Base-by-base conservation (phyloP, 129 eudicot species). In the Escallonia herrerae region DNA sequence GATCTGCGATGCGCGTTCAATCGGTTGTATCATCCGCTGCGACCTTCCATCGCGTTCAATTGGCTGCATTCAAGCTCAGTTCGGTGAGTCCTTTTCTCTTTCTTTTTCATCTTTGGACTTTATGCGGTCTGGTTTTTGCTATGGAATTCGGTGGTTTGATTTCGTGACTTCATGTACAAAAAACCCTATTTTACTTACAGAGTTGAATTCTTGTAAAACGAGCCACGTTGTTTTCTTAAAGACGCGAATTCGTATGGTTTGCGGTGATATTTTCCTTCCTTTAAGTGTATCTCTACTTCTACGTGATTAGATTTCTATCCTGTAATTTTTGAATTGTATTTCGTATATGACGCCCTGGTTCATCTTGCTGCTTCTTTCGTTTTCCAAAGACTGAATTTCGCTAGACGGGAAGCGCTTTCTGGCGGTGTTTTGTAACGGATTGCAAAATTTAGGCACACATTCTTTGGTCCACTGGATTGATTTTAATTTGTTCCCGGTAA, bases 1-100 rank as follows among this genome's bases (percentile, higher is more conserved):
- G 74, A 72, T 78, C 82, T 66, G 56, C 74, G 7, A 44, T 33
- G 66, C 50, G 55, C 49, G 45, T 37, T 65, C 60, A 55, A 33
- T 46, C 43, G 0, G 3, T 43, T 45, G 10, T 12, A 43, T 62
- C 50, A 13, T 40, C 5, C 41, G 33, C 40, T 51, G 53, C 15
- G 11, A 40, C 58, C 38, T 46, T 46, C 37, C 33, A 50, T 61
- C 43, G 7, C 10, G 9, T 37, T 15, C 50, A 60, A 50, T 58
- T 64, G 63, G 58, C 42, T 43, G 42, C 58, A 5, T 58, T 53
- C 7, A 61, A 74, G 70, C 74, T 75, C n/a, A 37, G 45, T 56
- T 67, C 60, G 63, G 85, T 80, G 53, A 72, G 74, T 74, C n/a
- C 49, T 15, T 2, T 38, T 51, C 42, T 6, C 3, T 63, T 5